Conservation (phyloP, 2,329 filamentous ascomycete species). For the Ophiosphaerella narmari region DNA sequence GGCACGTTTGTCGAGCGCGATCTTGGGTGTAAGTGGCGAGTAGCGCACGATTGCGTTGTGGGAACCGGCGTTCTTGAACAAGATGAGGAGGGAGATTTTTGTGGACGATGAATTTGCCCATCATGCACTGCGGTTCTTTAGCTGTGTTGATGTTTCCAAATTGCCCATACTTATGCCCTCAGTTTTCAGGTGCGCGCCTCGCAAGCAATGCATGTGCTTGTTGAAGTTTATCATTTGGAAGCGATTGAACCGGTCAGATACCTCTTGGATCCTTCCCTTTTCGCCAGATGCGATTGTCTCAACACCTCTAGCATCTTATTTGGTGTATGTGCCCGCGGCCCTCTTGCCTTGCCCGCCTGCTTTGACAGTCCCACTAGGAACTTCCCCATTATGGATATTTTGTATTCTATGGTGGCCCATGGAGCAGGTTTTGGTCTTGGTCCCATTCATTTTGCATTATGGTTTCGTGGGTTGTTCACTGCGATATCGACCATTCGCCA, state of each 20-base stretch:
- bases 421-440: slow-evolving; percentile 21
- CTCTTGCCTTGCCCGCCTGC: slow-evolving; percentile 29
- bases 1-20: slow-evolving; percentile 39
- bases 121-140: slow-evolving; percentile 37
- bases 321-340: slow-evolving; percentile 45
- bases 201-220: slow-evolving; percentile 37
- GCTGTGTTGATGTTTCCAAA: not conserved
- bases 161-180: slow-evolving; percentile 30
- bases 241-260: slow-evolving; percentile 53
- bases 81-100: slow-evolving; percentile 52
- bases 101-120: slow-evolving; percentile 52
- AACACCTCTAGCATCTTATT: slow-evolving; percentile 49
- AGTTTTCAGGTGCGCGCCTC: slow-evolving; percentile 45
- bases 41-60: slow-evolving; percentile 37
- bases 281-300: slow-evolving; percentile 49
- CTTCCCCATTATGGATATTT: slow-evolving; percentile 34
- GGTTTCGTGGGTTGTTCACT: not conserved
- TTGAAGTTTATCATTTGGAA: slow-evolving; percentile 54
- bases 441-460: slow-evolving; percentile 14
- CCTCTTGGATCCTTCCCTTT: slow-evolving; percentile 51
- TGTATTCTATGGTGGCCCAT: slow-evolving; percentile 28
- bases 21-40: slow-evolving; percentile 32
- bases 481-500: not conserved
- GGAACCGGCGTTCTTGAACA: slow-evolving; percentile 29
- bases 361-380: slow-evolving; percentile 29